Conservation (phyloP, 2,329 filamentous ascomycete species). For the Alternaria metachromatica region DNA sequence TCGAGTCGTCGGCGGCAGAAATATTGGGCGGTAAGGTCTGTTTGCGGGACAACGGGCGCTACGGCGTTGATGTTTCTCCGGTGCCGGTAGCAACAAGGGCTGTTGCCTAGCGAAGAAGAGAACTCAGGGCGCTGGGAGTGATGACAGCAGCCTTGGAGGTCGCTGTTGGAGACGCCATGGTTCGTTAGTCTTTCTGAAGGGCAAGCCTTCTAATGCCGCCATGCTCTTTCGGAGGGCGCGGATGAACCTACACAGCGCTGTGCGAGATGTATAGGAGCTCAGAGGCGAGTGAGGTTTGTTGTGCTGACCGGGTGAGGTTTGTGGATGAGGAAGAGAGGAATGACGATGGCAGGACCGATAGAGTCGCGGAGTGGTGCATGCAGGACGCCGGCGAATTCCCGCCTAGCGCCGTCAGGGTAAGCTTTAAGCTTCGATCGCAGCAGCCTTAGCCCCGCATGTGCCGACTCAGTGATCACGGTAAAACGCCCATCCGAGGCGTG, state of each 20-base stretch:
- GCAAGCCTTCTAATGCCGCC: constrained; percentile 36
- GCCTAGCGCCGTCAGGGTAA: constrained; percentile 11
- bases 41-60: constrained; percentile 14
- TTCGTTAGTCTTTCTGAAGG: constrained; percentile 42
- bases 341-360: constrained; percentile 16
- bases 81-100: constrained; percentile 4
- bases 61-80: constrained; percentile 17
- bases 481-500: constrained; percentile 15
- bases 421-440: neutral
- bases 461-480: constrained; percentile 17
- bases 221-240: constrained; percentile 34
- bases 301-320: constrained; percentile 6
- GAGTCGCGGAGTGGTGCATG: constrained; percentile 16
- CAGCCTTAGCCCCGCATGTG: constrained; percentile 16
- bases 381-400: constrained; percentile 5
- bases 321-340: constrained; percentile 12
- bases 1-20: constrained; percentile 28
- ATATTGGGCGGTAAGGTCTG: constrained; percentile 27
- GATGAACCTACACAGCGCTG: constrained; percentile 41
- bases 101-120: constrained; percentile 1
- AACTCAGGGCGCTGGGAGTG: constrained; percentile 13
- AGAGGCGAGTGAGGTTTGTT: constrained; percentile 6
- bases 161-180: constrained; percentile 30
- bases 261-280: constrained; percentile 26
- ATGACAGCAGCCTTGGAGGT: constrained; percentile 18